Evolutionary conservation across 495 filamentous ascomycete genomes (phyloP).

Genomic region (Sordaria brevicollis): DNA sequence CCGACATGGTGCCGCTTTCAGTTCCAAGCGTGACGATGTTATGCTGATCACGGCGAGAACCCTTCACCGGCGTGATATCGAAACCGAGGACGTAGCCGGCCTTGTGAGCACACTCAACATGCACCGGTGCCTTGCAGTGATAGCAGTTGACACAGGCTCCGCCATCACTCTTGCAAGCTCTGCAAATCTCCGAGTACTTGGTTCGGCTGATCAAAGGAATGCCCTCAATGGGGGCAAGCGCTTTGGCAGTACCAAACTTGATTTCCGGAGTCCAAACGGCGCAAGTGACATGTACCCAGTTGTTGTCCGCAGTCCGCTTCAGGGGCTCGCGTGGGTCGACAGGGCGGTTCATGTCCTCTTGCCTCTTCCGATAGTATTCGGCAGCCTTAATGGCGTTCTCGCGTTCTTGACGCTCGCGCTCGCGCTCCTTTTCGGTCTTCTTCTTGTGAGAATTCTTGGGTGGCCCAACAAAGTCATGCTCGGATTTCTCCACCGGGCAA

Average conservation of each 20-base stretch:
- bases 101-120: slow-evolving; percentile 82
- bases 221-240: slow-evolving; percentile 76
- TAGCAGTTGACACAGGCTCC: slow-evolving; percentile 79
- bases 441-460: slow-evolving; percentile 72
- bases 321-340: slow-evolving; percentile 79
- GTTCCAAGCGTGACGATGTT: slow-evolving; percentile 63
- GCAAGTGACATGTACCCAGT: slow-evolving; percentile 96
- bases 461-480: slow-evolving; percentile 75
- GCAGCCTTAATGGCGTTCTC: slow-evolving; percentile 65
- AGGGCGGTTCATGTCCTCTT: slow-evolving; percentile 72
- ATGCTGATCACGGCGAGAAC: slow-evolving; percentile 65
- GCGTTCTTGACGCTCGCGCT: slow-evolving; percentile 75
- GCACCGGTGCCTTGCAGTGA: slow-evolving; percentile 71
- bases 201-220: slow-evolving; percentile 65
- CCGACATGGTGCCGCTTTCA: slow-evolving; percentile 65
- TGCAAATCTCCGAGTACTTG: slow-evolving; percentile 64
- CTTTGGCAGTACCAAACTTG: slow-evolving; percentile 75
- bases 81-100: slow-evolving; percentile 77
- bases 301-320: slow-evolving; percentile 87
- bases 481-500: slow-evolving; percentile 67
- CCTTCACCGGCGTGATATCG: slow-evolving; percentile 83
- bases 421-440: slow-evolving; percentile 83
- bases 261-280: slow-evolving; percentile 86
- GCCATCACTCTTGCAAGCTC: slow-evolving; percentile 61
- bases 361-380: slow-evolving; percentile 69